phyloP scores from a whole-genome alignment of 2,329 filamentous ascomycete genomes.

The Metarhizium guizhouense region DNA sequence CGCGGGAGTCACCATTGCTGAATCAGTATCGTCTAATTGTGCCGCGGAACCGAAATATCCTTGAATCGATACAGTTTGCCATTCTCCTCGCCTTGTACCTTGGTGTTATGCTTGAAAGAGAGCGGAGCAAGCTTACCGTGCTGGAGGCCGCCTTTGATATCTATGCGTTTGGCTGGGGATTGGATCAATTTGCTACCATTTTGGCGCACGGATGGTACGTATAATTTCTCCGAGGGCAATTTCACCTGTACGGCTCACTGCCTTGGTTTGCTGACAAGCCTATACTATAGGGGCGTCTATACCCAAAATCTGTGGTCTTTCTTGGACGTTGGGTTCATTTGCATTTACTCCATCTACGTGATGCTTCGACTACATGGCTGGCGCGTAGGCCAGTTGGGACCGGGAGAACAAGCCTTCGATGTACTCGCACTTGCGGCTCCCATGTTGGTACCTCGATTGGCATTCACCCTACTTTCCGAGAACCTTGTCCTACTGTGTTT shows the following conservation, averaged over 20 bases:
- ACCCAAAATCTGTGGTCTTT: conserved; percentile 87
- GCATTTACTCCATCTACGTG: conserved; percentile 62
- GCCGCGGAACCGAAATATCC: conserved; percentile 64
- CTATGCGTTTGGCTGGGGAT: conserved; percentile 69
- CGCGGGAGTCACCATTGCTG: conserved; percentile 62
- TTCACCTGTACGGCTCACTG: neutral
- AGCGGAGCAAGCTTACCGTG: conserved; percentile 44
- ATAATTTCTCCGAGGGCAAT: neutral
- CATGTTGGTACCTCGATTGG: conserved; percentile 67
- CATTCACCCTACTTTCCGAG: conserved; percentile 75
- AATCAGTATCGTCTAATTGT: conserved; percentile 84
- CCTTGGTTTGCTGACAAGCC: neutral
- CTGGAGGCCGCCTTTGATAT: conserved; percentile 61
- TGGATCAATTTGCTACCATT: conserved; percentile 71
- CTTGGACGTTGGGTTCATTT: conserved; percentile 69
- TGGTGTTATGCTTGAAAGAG: conserved; percentile 60
- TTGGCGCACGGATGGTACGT: conserved; percentile 59
- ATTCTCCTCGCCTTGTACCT: conserved; percentile 62
- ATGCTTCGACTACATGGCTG: conserved; percentile 58
- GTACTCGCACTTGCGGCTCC: conserved; percentile 73
- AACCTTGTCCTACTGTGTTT: conserved; percentile 78
- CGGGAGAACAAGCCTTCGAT: conserved; percentile 61
- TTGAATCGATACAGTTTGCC: conserved; percentile 68
- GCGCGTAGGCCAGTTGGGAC: conserved; percentile 34
- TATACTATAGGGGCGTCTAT: conserved; percentile 57